These are phyloP conservation scores for Ustilago lituana DNA, from an alignment of 1,284 basidiomycete species.

Conservation along the genomic window DNA sequence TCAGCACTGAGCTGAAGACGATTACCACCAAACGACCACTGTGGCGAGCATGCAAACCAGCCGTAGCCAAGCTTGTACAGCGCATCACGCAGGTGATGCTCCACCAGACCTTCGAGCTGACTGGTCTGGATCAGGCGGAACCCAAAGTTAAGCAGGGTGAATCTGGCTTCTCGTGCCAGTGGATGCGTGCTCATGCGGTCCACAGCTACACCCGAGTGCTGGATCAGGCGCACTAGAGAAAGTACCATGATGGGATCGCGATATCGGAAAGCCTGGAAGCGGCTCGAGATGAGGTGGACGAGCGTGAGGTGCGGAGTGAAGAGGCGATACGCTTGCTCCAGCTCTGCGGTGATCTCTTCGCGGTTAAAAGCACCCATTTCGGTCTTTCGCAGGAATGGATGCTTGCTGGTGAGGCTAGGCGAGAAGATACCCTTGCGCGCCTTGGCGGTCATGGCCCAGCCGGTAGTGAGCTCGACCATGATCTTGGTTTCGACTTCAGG, in stretches of 20 bases:
- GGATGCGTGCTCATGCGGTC: conserved; percentile 81
- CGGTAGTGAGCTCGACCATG: conserved; percentile 84
- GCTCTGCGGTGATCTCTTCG: conserved; percentile 79
- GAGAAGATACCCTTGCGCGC: conserved; percentile 70
- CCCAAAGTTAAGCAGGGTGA: conserved; percentile 88
- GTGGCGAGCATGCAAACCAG: conserved; percentile 77
- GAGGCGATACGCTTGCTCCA: conserved; percentile 77
- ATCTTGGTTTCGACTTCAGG: conserved; percentile 79
- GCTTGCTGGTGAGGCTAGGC: conserved; percentile 73
- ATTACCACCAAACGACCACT: conserved; percentile 92
- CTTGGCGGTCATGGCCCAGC: conserved; percentile 88
- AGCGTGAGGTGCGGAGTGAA: conserved; percentile 80
- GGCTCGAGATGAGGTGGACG: conserved; percentile 88
- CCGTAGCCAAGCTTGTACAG: conserved; percentile 83
- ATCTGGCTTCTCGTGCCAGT: conserved; percentile 86
- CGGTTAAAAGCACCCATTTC: conserved; percentile 92
- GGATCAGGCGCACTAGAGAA: conserved; percentile 82
- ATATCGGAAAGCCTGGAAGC: conserved; percentile 92
- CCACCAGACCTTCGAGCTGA: conserved; percentile 83
- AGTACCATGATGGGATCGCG: conserved; percentile 84
- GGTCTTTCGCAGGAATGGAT: conserved; percentile 87
- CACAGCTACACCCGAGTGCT: conserved; percentile 70
- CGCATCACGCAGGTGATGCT: conserved; percentile 78
- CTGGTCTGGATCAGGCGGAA: conserved; percentile 91
- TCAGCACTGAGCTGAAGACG: conserved; percentile 88